Conservation (phyloP, 768 basidiomycete species). For the Holtermanniella nyarrowii region DNA sequence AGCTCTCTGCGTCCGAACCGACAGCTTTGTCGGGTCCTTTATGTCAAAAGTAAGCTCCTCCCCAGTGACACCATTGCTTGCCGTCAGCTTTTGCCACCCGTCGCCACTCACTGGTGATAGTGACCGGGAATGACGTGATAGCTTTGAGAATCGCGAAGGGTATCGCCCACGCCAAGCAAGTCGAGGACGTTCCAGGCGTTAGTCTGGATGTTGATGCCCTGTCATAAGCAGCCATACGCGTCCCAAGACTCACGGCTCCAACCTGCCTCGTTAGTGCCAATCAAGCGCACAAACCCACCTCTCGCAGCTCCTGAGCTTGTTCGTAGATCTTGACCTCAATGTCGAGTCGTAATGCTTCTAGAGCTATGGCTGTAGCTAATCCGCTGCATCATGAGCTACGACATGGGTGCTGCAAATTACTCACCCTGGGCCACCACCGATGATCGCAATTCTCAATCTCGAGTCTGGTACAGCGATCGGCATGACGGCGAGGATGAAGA, state of each 20-base stretch:
- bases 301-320: slow-evolving; percentile 3
- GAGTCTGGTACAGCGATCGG: not conserved
- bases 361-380: not conserved
- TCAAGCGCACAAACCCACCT: slow-evolving; percentile 1
- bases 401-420: not conserved
- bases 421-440: slow-evolving; percentile 7
- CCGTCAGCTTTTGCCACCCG: no score
- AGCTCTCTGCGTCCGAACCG: slow-evolving; percentile 1
- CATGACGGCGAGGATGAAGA: no score
- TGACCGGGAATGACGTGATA: not conserved
- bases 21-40: not conserved
- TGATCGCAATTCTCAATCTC: slow-evolving; percentile 1
- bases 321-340: slow-evolving; percentile 3
- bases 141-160: not conserved
- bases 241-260: not conserved
- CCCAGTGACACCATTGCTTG: not conserved
- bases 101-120: not conserved
- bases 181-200: slow-evolving; percentile 5
- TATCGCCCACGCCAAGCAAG: not conserved
- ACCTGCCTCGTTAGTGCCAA: not conserved
- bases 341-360: not conserved
- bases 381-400: not conserved
- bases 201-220: slow-evolving; percentile 3
- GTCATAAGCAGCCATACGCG: not conserved
- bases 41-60: not conserved